These are phyloP conservation scores for Vaccinium corymbosum DNA, from an alignment of 148 eudicot species.

Conservation along the genomic window DNA sequence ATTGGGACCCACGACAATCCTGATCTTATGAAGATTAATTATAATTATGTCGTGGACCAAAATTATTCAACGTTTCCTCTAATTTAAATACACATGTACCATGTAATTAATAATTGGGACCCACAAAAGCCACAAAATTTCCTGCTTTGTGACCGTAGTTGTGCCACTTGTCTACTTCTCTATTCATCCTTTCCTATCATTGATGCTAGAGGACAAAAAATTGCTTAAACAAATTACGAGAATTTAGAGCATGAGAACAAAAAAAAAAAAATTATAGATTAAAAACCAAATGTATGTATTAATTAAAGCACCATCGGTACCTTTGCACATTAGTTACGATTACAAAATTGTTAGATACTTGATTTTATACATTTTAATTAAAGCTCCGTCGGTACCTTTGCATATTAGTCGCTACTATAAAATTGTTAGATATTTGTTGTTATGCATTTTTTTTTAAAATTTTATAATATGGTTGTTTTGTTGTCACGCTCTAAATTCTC, in stretches of 20 bases:
- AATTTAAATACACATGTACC: background rate
- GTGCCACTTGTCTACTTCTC: background rate
- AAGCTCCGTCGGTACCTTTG: background rate
- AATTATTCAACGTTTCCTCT: background rate
- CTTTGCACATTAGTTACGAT: too few species aligned
- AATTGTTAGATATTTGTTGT: background rate
- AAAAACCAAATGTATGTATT: too few species aligned
- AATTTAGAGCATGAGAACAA: too few species aligned
- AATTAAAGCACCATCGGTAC: background rate
- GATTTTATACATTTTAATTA: background rate
- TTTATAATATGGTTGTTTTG: background rate
- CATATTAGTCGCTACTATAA: background rate
- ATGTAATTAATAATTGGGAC: too few species aligned
- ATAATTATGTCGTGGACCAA: background rate
- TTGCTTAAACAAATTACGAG: background rate
- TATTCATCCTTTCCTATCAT: background rate
- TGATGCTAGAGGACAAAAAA: background rate
- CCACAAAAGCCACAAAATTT: too few species aligned
- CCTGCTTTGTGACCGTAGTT: background rate
- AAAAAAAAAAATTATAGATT: background rate
- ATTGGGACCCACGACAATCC: background rate
- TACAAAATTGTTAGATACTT: too few species aligned
- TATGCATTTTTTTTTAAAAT: background rate
- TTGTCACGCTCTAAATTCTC: background rate
- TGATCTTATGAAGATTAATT: background rate